Conservation (phyloP, 176 grass and related monocot species). For the Aegilops bicornis region DNA sequence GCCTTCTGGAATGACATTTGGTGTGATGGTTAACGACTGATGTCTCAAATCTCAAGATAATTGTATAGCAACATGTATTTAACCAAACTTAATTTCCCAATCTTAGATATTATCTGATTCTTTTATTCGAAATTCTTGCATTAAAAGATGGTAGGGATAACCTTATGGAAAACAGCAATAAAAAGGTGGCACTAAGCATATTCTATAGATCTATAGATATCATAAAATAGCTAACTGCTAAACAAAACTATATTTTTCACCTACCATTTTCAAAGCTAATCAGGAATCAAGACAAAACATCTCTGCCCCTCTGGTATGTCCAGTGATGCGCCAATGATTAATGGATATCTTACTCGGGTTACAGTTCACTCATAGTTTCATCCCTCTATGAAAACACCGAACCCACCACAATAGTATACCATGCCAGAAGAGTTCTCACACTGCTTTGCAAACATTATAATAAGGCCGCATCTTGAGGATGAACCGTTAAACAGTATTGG, state of each 20-base stretch:
- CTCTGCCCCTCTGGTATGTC: neutral
- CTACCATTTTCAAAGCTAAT: neutral
- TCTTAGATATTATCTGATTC: neutral
- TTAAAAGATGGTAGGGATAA: neutral
- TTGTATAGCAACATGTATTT: neutral
- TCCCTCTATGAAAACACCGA: neutral
- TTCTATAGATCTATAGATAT: neutral
- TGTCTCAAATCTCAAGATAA: neutral
- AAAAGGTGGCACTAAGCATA: neutral
- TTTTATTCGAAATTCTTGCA: neutral
- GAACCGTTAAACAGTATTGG: neutral
- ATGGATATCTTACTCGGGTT: neutral
- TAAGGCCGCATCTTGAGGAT: neutral
- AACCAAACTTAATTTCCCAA: constrained; percentile 7
- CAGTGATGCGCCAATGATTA: neutral
- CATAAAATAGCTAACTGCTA: neutral
- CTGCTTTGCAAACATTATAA: neutral
- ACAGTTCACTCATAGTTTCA: neutral
- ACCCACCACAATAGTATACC: neutral
- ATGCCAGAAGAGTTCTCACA: constrained; percentile 23
- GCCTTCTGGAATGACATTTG: neutral
- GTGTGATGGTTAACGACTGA: neutral
- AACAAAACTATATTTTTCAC: neutral
- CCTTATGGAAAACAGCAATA: constrained; percentile 16
- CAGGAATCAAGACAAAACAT: neutral